Percentiles rank a stretch among this genome's conserved stretches.
Evolutionary conservation across 2,329 filamentous ascomycete species (phyloP).

Genomic region (Fusarium sp.): DNA sequence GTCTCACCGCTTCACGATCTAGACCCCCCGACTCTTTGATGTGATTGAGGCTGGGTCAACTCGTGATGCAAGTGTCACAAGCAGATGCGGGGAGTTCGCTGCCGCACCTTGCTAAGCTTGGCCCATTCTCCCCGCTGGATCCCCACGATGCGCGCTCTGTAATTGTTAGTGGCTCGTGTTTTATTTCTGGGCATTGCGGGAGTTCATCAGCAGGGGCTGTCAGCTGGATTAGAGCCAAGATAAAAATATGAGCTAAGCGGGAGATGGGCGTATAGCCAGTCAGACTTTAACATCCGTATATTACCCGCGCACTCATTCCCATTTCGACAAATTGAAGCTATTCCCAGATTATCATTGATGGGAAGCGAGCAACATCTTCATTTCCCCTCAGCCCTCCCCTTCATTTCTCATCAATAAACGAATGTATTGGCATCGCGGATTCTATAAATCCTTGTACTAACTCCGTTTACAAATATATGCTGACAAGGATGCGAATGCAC

Average conservation of each 20-base stretch:
- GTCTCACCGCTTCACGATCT: slow-evolving; percentile 27
- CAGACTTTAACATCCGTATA: neutral
- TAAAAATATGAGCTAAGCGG: neutral
- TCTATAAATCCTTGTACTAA: fast-evolving
- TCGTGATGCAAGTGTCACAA: slow-evolving; percentile 3
- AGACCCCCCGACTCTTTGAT: neutral
- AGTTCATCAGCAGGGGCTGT: slow-evolving; percentile 25
- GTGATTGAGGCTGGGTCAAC: slow-evolving; percentile 5
- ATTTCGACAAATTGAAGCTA: neutral
- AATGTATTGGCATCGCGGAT: neutral
- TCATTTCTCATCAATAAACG: fast-evolving
- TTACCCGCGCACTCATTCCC: neutral
- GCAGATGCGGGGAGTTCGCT: neutral
- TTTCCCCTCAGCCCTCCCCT: no score
- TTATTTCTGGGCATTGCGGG: neutral
- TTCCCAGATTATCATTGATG: neutral
- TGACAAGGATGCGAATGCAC: neutral
- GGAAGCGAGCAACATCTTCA: no score
- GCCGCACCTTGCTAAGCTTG: neutral
- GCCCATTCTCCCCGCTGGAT: neutral
- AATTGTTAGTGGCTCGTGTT: neutral
- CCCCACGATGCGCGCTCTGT: neutral
- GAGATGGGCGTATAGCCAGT: neutral
- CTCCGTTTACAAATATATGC: neutral
- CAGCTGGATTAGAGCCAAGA: slow-evolving; percentile 6